Conservation (phyloP, 2,329 filamentous ascomycete species). For the Dothistroma pini region DNA sequence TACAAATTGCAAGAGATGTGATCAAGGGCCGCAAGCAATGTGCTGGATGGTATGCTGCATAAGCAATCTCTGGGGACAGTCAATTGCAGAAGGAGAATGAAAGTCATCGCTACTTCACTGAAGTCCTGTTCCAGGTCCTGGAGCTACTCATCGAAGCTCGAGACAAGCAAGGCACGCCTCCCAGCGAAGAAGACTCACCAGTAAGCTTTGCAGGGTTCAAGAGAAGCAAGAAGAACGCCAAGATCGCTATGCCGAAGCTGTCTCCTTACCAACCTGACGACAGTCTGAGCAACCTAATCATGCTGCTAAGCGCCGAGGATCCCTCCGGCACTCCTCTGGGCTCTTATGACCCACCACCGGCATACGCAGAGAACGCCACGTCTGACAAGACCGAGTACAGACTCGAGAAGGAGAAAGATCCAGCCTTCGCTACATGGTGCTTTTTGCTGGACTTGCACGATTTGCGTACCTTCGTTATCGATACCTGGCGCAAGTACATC, state of each 20-base stretch:
- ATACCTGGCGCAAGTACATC: no score
- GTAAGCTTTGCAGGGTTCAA: neutral
- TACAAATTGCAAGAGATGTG: conserved; percentile 7
- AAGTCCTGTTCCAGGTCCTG: conserved; percentile 5
- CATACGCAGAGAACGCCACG: neutral
- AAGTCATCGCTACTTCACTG: conserved; percentile 13
- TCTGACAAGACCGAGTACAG: neutral
- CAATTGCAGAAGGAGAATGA: conserved; percentile 8
- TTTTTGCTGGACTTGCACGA: neutral
- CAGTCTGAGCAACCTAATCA: conserved; percentile 6
- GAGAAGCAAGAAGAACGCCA: neutral
- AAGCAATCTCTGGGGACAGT: neutral
- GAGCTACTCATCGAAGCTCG: no score
- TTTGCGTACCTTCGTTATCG: neutral
- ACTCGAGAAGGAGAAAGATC: conserved; percentile 4
- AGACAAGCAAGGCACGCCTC: neutral
- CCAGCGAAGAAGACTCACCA: neutral
- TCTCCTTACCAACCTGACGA: no score
- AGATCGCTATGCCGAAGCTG: no score
- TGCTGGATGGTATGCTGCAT: conserved; percentile 9
- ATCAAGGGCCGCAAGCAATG: conserved; percentile 6
- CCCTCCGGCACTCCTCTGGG: neutral
- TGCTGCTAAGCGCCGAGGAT: conserved; percentile 7
- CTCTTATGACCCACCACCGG: no score
- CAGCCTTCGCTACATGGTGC: neutral